Evolutionary conservation across 1,139 yeast genomes (phyloP).

Genomic region (Saccharomyces hybrid): DNA sequence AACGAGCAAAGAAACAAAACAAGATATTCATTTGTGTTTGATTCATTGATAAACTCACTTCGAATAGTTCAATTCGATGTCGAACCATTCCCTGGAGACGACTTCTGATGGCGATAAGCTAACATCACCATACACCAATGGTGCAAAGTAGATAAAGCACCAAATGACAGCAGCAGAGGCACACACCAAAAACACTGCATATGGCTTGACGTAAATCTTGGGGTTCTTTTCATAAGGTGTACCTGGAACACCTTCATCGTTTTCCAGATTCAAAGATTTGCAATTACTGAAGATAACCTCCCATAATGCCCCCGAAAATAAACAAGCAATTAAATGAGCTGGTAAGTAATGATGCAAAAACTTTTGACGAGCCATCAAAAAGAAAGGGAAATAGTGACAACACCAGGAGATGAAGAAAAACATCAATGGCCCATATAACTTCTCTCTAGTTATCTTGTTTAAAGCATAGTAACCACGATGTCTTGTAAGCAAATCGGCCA

Average conservation of each 20-base stretch:
- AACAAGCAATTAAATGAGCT: constrained; percentile 84
- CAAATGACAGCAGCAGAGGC: constrained; percentile 45
- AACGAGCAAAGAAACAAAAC: background rate
- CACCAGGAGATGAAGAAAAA: constrained; percentile 85
- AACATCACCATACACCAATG: constrained; percentile 78
- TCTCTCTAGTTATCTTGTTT: constrained; percentile 56
- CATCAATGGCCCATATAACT: constrained; percentile 72
- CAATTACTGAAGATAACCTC: constrained; percentile 73
- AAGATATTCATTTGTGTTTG: background rate
- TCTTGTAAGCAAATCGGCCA: constrained; percentile 71
- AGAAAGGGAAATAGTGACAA: constrained; percentile 85
- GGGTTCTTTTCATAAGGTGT: constrained; percentile 20
- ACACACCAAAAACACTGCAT: constrained; percentile 35
- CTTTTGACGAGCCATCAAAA: constrained; percentile 85
- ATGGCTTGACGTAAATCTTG: constrained; percentile 24
- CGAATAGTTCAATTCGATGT: constrained; percentile 65
- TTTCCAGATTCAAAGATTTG: constrained; percentile 30
- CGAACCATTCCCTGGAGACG: constrained; percentile 68
- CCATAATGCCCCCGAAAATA: constrained; percentile 71
- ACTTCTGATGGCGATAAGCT: constrained; percentile 59
- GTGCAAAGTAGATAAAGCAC: constrained; percentile 70
- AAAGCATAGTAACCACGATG: constrained; percentile 62
- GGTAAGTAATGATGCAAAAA: constrained; percentile 94
- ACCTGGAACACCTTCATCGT: constrained; percentile 28
- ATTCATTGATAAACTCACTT: background rate